phyloP scores from a whole-genome alignment of 1,284 basidiomycete species.

The Trichosporon asahii region DNA sequence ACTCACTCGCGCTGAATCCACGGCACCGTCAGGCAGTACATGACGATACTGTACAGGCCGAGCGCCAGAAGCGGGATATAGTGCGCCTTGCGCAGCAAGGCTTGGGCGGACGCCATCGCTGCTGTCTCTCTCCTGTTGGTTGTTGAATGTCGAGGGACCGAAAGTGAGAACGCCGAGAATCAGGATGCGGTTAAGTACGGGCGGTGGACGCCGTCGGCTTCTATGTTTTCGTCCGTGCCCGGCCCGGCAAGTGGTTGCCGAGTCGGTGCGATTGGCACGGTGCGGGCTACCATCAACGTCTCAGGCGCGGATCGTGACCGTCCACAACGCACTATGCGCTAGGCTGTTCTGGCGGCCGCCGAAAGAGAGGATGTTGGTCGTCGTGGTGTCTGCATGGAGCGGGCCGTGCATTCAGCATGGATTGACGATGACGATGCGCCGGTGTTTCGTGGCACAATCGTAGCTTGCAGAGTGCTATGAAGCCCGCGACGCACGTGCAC shows the following conservation, averaged over 20 bases:
- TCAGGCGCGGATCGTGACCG: neutral
- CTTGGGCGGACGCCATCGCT: slow-evolving; percentile 15
- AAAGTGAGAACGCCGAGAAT: neutral
- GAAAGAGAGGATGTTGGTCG: neutral
- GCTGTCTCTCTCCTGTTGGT: neutral
- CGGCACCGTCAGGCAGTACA: slow-evolving; percentile 12
- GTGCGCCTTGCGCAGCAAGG: slow-evolving; percentile 13
- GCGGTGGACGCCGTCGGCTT: neutral
- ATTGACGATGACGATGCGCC: neutral
- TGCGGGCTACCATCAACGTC: neutral
- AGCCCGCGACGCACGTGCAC: neutral
- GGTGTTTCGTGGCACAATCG: neutral
- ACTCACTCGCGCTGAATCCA: slow-evolving; percentile 18
- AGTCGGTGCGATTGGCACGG: neutral
- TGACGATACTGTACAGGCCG: slow-evolving; percentile 1
- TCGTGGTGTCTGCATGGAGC: neutral
- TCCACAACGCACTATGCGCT: neutral
- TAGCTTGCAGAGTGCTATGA: neutral
- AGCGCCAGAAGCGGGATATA: neutral
- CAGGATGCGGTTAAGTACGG: neutral
- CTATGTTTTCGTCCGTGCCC: neutral
- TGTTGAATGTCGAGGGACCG: neutral
- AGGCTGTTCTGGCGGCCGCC: neutral
- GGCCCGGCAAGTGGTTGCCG: neutral
- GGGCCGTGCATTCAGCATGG: neutral